phyloP scores from a whole-genome alignment of 805 yeast species.

The Yamadazyma paraphyllophila region DNA sequence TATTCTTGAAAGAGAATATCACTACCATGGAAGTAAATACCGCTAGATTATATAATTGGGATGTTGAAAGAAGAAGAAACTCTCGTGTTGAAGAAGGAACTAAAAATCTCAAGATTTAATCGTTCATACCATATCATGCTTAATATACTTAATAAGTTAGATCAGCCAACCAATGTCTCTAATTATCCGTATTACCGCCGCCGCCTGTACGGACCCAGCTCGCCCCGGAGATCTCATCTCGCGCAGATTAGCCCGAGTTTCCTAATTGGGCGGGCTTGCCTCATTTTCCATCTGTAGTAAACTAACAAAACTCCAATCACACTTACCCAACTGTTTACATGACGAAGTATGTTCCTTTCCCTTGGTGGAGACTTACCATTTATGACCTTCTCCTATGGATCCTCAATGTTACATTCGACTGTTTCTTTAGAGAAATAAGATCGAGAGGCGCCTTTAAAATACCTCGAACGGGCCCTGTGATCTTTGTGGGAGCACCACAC shows the following conservation, averaged over 20 bases:
- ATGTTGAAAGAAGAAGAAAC: conserved; percentile 66
- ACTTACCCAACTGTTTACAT: not conserved
- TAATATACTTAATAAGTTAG: too few species aligned
- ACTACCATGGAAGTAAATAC: conserved; percentile 98
- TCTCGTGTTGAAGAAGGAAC: conserved; percentile 16
- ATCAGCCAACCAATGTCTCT: too few species aligned
- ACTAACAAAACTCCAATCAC: too few species aligned
- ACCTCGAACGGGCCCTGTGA: conserved; percentile 74
- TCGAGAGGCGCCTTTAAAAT: conserved; percentile 81
- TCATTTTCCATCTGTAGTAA: not conserved
- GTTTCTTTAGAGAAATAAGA: conserved; percentile 85
- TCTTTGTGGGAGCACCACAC: conserved; percentile 96
- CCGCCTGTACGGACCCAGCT: too few species aligned
- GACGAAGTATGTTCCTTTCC: conserved; percentile 10
- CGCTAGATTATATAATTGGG: conserved; percentile 89
- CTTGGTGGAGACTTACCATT: conserved; percentile 27
- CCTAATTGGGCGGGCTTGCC: not conserved
- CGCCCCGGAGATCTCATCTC: not conserved
- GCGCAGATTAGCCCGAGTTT: not conserved
- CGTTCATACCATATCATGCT: too few species aligned
- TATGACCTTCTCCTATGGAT: conserved; percentile 41
- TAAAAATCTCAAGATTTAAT: conserved; percentile 13
- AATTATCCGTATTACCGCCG: too few species aligned
- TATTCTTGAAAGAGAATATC: conserved; percentile 79
- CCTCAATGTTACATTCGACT: conserved; percentile 43